Evolutionary conservation across 768 basidiomycete genomes (phyloP), one percentile per base, ranked within the genome.

Genomic region (Hortiboletus campestris): DNA sequence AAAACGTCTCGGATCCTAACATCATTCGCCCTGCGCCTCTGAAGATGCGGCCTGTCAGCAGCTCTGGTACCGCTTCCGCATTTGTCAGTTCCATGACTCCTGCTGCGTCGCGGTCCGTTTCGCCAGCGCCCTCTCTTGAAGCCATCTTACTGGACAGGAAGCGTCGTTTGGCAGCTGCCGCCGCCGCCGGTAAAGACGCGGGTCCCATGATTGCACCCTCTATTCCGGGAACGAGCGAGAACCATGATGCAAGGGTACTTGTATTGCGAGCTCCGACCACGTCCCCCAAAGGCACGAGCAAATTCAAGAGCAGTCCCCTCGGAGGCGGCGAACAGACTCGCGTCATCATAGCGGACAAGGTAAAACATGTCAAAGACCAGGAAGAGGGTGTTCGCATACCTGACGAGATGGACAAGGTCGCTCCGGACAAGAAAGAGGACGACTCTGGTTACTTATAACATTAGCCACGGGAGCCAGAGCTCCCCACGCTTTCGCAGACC

Each of bases 251-350:
- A 20, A 65, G 50, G 39, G 40, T 22, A 8, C 32, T 58, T 2
- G 20, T 36, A 2, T 11, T 51, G 42, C 63, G 71, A 48, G n/a
- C 59, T 41, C 36, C 51, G 34, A 52, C 57, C 19, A 53, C 55
- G 17, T 49, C 63, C 36, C 51, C 60, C 49, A 86, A 84, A 63
- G 84, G 83, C 22, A 74, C 76, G 20, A 63, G 62, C 59, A 76
- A 81, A 56, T 91, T 89, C 72, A 90, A 89, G 81, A 90, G 88
- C 64, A 89, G 82, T 64, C 88, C 86, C 32, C 72, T 88, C 32
- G 80, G 74, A 20, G 77, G 79, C 34, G 72, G 70, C 25, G 78
- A 78, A 48, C 66, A 74, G 42, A 65, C 60, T 9, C 77, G 78
- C 2, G 69, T 78, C 5, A 76, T 80, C n/a, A 75, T 80, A 34